A percentile compares a stretch with the other conserved stretches of the same genome.
Conservation (phyloP, 2,329 filamentous ascomycete species). For the Neofusicoccum parvum region DNA sequence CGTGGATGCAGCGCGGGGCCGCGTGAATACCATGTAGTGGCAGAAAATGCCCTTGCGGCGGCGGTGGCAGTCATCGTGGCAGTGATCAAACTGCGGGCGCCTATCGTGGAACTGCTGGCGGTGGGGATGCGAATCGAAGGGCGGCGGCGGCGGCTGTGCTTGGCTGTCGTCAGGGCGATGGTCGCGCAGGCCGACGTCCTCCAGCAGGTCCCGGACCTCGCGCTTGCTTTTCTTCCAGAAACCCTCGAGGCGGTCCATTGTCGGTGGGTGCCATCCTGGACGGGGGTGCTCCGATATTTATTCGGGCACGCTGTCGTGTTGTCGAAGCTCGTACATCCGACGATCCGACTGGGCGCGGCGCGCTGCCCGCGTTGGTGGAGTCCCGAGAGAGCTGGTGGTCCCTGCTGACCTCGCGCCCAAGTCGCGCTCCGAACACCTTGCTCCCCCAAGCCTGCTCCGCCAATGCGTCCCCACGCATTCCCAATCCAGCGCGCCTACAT, state of each 20-base stretch:
- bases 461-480: slow-evolving; percentile 15
- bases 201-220: slow-evolving; percentile 11
- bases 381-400: background rate
- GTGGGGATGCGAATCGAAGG: background rate
- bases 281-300: slow-evolving; percentile 7
- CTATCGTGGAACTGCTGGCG: slow-evolving; percentile 4
- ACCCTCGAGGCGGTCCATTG: slow-evolving; percentile 5
- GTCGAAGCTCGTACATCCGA: background rate
- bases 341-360: slow-evolving; percentile 8
- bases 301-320: background rate
- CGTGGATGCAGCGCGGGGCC: background rate
- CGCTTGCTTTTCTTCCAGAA: slow-evolving; percentile 16
- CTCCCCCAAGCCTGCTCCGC: background rate
- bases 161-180: background rate
- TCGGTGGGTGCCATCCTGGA: background rate
- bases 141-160: background rate
- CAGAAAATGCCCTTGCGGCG: slow-evolving; percentile 14
- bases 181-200: slow-evolving; percentile 8
- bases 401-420: slow-evolving; percentile 6
- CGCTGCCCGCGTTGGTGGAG: background rate
- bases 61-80: slow-evolving; percentile 10
- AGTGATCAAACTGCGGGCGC: slow-evolving; percentile 4
- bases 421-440: slow-evolving; percentile 9
- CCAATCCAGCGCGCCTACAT: slow-evolving; percentile 3
- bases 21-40: slow-evolving; percentile 9